These are phyloP conservation scores for Yarrowia phangngaensis DNA, from an alignment of 805 yeast genomes.

Conservation along the genomic window DNA sequence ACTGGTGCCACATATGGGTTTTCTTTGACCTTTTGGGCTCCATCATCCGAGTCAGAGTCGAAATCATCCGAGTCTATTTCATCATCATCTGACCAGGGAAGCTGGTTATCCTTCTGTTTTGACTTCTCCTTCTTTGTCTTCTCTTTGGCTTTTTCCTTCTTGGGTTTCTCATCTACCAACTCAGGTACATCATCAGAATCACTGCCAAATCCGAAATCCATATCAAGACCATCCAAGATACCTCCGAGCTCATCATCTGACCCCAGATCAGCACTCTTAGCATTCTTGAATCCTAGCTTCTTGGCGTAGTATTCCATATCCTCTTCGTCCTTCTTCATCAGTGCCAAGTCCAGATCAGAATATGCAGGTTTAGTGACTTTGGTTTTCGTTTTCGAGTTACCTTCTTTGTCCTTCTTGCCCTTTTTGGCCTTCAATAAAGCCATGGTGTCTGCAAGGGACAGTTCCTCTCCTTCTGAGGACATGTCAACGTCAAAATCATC, in stretches of 20 bases:
- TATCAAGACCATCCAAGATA: conserved; percentile 70
- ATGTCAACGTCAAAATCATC: no score
- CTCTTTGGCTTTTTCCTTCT: conserved; percentile 31
- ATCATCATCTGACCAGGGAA: conserved; percentile 30
- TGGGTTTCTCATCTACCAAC: conserved; percentile 26
- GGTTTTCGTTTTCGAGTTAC: background rate
- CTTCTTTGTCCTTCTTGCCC: conserved; percentile 21
- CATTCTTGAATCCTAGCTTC: conserved; percentile 62
- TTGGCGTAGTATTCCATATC: conserved; percentile 82
- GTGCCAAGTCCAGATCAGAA: conserved; percentile 48
- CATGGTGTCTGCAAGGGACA: conserved; percentile 34
- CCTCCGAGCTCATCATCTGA: conserved; percentile 74
- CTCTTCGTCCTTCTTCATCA: conserved; percentile 59
- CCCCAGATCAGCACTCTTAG: conserved; percentile 43
- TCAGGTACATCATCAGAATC: conserved; percentile 29
- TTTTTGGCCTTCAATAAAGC: conserved; percentile 34
- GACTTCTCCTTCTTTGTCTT: conserved; percentile 30
- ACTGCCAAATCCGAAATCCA: conserved; percentile 40
- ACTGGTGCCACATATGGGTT: conserved; percentile 61
- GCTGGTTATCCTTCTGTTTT: conserved; percentile 1
- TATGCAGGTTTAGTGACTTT: conserved; percentile 30
- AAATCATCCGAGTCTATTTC: conserved; percentile 35
- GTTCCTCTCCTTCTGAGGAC: no score
- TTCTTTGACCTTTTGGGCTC: conserved; percentile 42
- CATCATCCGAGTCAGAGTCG: conserved; percentile 32